Evolutionary conservation across 495 filamentous ascomycete genomes (phyloP).

Genomic region (Talaromyces thailandensis): DNA sequence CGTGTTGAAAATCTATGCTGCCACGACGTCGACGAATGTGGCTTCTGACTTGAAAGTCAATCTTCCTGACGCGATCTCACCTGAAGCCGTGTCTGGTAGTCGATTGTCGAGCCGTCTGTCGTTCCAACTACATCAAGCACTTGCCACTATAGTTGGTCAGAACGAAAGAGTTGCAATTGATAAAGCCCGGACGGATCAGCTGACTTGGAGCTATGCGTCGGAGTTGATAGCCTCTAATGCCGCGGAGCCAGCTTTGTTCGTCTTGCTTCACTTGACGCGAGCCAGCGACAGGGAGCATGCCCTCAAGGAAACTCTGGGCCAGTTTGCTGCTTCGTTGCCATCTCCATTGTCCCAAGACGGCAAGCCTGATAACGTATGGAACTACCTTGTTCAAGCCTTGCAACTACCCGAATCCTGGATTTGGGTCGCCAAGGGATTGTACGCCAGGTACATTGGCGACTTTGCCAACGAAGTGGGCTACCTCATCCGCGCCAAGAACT

Average conservation of each 20-base stretch:
- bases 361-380: slow-evolving; percentile 35
- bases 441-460: slow-evolving; percentile 61
- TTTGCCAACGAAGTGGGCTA: slow-evolving; percentile 59
- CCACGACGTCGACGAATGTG: slow-evolving; percentile 9
- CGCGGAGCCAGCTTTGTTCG: slow-evolving; percentile 62
- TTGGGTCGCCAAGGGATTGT: slow-evolving; percentile 77
- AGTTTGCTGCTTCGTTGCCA: slow-evolving; percentile 34
- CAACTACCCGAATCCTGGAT: slow-evolving; percentile 69
- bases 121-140: slow-evolving; percentile 65
- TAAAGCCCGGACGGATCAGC: slow-evolving; percentile 45
- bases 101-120: slow-evolving; percentile 64
- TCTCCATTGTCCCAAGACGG: slow-evolving; percentile 49
- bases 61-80: slow-evolving; percentile 26
- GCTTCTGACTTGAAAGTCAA: slow-evolving; percentile 17
- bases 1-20: slow-evolving; percentile 67
- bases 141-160: slow-evolving; percentile 45
- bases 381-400: slow-evolving; percentile 47
- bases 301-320: slow-evolving; percentile 61
- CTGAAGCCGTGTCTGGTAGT: slow-evolving; percentile 50
- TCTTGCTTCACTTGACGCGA: slow-evolving; percentile 67
- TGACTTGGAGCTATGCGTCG: slow-evolving; percentile 61
- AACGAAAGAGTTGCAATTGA: slow-evolving; percentile 27
- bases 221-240: slow-evolving; percentile 60
- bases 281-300: slow-evolving; percentile 51
- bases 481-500: slow-evolving; percentile 65